phyloP scores from a whole-genome alignment of 495 filamentous ascomycete genomes.

The Xylaria telfairii region DNA sequence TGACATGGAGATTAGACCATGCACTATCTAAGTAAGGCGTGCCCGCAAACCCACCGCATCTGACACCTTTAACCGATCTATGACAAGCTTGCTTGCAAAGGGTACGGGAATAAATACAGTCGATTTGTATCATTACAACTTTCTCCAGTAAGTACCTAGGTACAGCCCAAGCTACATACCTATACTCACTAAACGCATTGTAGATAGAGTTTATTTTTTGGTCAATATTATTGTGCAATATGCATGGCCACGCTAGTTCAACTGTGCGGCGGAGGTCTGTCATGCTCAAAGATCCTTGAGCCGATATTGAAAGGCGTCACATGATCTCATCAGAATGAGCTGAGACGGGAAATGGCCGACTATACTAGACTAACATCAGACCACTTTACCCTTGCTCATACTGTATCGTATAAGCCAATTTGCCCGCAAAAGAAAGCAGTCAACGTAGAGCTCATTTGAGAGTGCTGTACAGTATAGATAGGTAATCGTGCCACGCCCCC shows the following conservation, averaged over 20 bases:
- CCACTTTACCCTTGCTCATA: background rate
- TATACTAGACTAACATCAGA: background rate
- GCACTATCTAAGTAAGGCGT: background rate
- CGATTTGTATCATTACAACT: background rate
- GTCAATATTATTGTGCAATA: background rate
- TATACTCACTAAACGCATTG: too few species aligned
- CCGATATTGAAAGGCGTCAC: slow-evolving; percentile 1
- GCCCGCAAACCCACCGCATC: background rate
- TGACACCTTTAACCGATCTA: background rate
- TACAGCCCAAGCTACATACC: too few species aligned
- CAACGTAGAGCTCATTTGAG: background rate
- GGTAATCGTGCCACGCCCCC: too few species aligned
- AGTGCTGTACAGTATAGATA: background rate
- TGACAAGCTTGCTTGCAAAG: background rate
- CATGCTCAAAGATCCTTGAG: background rate
- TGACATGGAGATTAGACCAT: too few species aligned
- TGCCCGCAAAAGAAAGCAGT: background rate
- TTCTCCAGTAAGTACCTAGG: background rate
- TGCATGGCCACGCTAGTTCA: background rate
- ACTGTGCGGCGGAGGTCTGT: background rate
- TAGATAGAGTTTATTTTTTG: background rate
- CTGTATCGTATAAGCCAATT: background rate
- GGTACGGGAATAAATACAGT: background rate
- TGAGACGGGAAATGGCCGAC: background rate
- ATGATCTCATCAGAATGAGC: slow-evolving; percentile 1